Base-by-base conservation (phyloP, 1,284 basidiomycete genomes). In the Wolfiporia cocos region DNA sequence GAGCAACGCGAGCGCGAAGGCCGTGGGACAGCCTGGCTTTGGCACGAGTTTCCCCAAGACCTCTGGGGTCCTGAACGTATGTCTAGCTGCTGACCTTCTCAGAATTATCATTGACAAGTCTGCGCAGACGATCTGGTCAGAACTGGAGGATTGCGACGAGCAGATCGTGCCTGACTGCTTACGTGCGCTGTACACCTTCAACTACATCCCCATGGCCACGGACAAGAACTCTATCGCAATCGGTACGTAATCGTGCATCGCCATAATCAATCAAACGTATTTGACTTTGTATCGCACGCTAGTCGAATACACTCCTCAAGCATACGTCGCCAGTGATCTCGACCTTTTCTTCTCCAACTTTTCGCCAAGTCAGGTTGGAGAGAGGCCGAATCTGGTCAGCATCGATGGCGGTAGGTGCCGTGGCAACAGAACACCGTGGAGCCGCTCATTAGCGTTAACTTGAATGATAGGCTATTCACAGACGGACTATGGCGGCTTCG, bases 401-500 rank as follows among this genome's bases (percentile, higher is more conserved):
- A 69, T 75, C 35, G 73, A 75, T 30, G 73, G 73, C 34, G 74
- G 74, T 66, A 30, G 34, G 58, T 31, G 5, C 3, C 14, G n/a
- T n/a, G n/a, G n/a, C n/a, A n/a, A n/a, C n/a, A n/a, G n/a, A n/a
- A 7, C n/a, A 20, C 38, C 18, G 10, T 19, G 11, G 5, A 6
- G 14, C 21, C n/a, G 18, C 23, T 28, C n/a, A 5, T 35, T 23
- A 4, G 2, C 5, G 22, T 12, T 5, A 14, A 3, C 2, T 35
- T 19, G 34, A 30, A 10, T 12, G 30, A 10, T 15, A 48, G 49
- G 46, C 14, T 35, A 23, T 21, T 26, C 46, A 19, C 37, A 50
- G 18, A 44, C 34, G 10, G 36, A 36, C 15, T 15, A 38, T 24
- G 42, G 42, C 1, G 42, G 53, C 34, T 69, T 71, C 39, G 42